Conservation (phyloP, 495 filamentous ascomycete species). For the Cudoniella acicularis region DNA sequence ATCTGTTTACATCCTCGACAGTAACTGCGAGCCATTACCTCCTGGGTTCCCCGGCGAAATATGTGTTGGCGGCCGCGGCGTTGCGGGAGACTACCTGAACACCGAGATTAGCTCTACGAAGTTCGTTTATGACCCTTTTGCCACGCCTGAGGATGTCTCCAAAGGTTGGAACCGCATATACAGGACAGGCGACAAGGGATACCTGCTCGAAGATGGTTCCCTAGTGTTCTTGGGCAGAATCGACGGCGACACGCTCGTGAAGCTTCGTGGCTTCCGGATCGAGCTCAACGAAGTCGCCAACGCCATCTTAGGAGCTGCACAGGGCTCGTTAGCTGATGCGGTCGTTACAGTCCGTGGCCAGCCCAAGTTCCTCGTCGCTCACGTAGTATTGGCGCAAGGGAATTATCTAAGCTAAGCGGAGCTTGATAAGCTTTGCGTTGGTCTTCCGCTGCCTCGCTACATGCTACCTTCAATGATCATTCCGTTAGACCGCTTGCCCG, state of each 20-base stretch:
- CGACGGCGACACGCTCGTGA: conserved; percentile 39
- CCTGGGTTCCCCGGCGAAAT: conserved; percentile 34
- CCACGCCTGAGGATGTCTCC: conserved; percentile 14
- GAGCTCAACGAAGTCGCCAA: conserved; percentile 43
- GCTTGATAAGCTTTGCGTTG: too few species aligned
- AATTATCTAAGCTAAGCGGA: too few species aligned
- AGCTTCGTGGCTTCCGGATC: conserved; percentile 41
- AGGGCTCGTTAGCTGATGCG: too few species aligned
- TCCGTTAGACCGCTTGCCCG: too few species aligned
- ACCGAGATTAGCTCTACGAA: conserved; percentile 12
- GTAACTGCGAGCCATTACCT: conserved; percentile 35
- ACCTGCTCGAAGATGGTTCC: conserved; percentile 31
- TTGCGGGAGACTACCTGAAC: conserved; percentile 34
- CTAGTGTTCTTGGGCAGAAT: conserved; percentile 39
- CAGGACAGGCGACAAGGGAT: conserved; percentile 39
- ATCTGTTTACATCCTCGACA: conserved; percentile 49
- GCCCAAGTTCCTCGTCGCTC: too few species aligned
- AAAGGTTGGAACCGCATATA: conserved; percentile 36
- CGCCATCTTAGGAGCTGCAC: too few species aligned
- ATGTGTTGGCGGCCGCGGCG: conserved; percentile 33
- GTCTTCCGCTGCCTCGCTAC: too few species aligned
- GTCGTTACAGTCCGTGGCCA: too few species aligned
- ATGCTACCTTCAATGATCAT: too few species aligned
- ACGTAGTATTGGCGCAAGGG: too few species aligned
- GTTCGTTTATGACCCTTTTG: conserved; percentile 37